Evolutionary conservation across 2,329 filamentous ascomycete species (phyloP).

Genomic region (Hymenoscyphus infarciens): DNA sequence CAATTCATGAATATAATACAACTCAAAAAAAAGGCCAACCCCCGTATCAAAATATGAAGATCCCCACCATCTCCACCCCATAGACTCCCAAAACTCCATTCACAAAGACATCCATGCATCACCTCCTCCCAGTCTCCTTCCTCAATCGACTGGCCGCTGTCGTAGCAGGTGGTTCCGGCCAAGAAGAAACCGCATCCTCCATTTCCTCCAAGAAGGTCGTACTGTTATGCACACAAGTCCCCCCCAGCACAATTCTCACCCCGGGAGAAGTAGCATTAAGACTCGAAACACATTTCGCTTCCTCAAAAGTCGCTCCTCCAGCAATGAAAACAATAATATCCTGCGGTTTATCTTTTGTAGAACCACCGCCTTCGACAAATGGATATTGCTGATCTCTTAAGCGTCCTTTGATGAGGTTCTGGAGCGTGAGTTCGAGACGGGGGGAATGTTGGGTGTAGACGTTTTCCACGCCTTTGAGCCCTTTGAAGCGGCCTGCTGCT

Average conservation of each 20-base stretch:
- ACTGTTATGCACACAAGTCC: slow-evolving; percentile 85
- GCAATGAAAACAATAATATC: slow-evolving; percentile 95
- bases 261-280: slow-evolving; percentile 90
- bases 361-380: slow-evolving; percentile 83
- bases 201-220: slow-evolving; percentile 86
- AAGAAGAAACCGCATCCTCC: slow-evolving; percentile 79
- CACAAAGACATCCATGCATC: not conserved
- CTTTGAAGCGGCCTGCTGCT: slow-evolving; percentile 84
- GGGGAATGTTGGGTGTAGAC: slow-evolving; percentile 98
- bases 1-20: slow-evolving; percentile 1
- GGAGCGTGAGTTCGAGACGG: slow-evolving; percentile 78
- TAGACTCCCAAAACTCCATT: not conserved
- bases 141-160: slow-evolving; percentile 35
- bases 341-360: slow-evolving; percentile 91
- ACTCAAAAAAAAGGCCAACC: not conserved
- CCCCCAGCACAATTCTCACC: slow-evolving; percentile 82
- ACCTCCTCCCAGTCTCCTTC: slow-evolving; percentile 34
- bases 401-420: slow-evolving; percentile 89
- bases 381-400: slow-evolving; percentile 85
- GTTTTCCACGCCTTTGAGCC: slow-evolving; percentile 95
- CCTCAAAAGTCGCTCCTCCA: slow-evolving; percentile 91
- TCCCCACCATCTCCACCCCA: not conserved
- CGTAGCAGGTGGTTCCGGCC: slow-evolving; percentile 63
- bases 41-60: not conserved
- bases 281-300: slow-evolving; percentile 92